Conservation (phyloP, 352 stramenopile species). For the Phytophthora cactorum region DNA sequence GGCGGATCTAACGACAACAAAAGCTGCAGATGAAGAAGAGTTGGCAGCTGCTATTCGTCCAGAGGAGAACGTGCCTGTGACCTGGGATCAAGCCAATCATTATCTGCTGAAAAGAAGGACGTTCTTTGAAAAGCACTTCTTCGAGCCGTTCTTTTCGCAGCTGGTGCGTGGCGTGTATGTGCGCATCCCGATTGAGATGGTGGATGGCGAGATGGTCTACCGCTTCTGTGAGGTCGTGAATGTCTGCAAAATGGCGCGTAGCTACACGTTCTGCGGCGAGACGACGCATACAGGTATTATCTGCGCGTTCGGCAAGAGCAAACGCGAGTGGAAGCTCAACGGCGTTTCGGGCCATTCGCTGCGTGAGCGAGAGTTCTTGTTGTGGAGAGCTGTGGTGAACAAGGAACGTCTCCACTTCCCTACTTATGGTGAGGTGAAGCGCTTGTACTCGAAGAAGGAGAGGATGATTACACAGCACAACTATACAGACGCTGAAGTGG, state of each 20-base stretch:
- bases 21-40: conserved; percentile 54
- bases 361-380: conserved; percentile 77
- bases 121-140: conserved; percentile 90
- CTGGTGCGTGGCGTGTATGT: conserved; percentile 81
- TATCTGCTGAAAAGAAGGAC: conserved; percentile 76
- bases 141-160: conserved; percentile 86
- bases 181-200: conserved; percentile 68
- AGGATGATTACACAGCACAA: conserved; percentile 73
- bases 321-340: conserved; percentile 77
- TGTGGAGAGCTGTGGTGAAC: conserved; percentile 83
- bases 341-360: conserved; percentile 76
- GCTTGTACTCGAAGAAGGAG: conserved; percentile 65
- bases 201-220: conserved; percentile 84
- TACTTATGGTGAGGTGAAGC: conserved; percentile 75
- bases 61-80: conserved; percentile 76
- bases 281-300: conserved; percentile 72
- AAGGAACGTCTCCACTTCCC: conserved; percentile 79
- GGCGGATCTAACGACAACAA: conserved; percentile 39
- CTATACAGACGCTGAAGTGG: conserved; percentile 84
- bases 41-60: conserved; percentile 47
- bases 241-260: conserved; percentile 57
- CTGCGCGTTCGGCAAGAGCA: conserved; percentile 83
- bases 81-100: conserved; percentile 77
- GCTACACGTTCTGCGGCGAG: conserved; percentile 81
- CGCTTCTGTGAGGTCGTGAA: conserved; percentile 84